Percentiles rank a stretch among this genome's conserved stretches.
These are phyloP conservation scores for Penicillium sp. DNA, from an alignment of 2,329 filamentous ascomycete species.

Conservation along the genomic window DNA sequence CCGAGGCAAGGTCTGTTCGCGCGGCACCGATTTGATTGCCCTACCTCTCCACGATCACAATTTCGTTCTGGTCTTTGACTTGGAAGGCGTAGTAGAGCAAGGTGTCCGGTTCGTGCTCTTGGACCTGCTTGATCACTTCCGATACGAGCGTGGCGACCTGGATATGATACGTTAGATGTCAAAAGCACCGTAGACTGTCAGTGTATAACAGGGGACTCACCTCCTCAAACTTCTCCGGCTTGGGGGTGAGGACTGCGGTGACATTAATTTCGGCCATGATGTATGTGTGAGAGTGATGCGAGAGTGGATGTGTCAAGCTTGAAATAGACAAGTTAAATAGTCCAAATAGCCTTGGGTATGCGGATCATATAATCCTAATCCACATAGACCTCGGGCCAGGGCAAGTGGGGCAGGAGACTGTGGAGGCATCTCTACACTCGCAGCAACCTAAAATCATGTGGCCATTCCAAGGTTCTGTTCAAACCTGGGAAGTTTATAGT, in stretches of 20 bases:
- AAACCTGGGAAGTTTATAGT: too few relatives aligned
- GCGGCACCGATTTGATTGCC: conserved; percentile 1
- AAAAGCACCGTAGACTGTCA: not conserved
- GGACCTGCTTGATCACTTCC: conserved; percentile 31
- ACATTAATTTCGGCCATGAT: conserved; percentile 35
- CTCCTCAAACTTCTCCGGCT: conserved; percentile 36
- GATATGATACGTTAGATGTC: not conserved
- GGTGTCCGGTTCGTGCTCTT: conserved; percentile 34
- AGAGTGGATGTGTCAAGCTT: not conserved
- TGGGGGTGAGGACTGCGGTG: conserved; percentile 30
- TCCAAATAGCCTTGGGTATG: not conserved
- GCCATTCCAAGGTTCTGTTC: too few relatives aligned
- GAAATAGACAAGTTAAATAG: not conserved
- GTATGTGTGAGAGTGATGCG: too few relatives aligned
- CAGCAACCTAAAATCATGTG: too few relatives aligned
- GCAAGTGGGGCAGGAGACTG: conserved; percentile 15
- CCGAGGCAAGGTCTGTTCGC: conserved; percentile 16
- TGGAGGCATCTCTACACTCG: too few relatives aligned
- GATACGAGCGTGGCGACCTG: conserved; percentile 30
- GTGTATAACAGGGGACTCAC: conserved; percentile 14
- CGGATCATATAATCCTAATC: conserved; percentile 10
- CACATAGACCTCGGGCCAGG: conserved; percentile 20
- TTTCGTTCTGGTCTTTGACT: conserved; percentile 30
- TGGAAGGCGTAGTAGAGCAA: conserved; percentile 34
- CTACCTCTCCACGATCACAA: conserved; percentile 38